These are phyloP conservation scores for Quercus lobata DNA, from an alignment of 331 rosid genomes.

Conservation along the genomic window DNA sequence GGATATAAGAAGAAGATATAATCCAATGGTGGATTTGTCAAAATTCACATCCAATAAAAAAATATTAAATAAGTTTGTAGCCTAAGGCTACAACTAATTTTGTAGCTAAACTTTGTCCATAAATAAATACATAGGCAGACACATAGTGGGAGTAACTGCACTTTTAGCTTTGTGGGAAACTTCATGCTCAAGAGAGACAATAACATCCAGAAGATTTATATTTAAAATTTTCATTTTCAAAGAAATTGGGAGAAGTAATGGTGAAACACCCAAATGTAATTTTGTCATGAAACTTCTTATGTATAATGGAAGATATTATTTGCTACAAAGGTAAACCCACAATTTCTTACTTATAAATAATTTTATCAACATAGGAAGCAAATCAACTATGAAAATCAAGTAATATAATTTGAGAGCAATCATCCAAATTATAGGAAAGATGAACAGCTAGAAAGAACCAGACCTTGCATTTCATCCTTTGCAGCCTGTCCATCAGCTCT, in stretches of 20 bases:
- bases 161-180: not conserved
- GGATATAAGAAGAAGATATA: too few relatives aligned
- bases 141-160: not conserved
- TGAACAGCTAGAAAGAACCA: constrained; percentile 14
- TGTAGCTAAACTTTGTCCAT: too few relatives aligned
- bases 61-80: too few relatives aligned
- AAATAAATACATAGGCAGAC: not conserved
- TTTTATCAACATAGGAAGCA: not conserved
- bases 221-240: not conserved
- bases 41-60: too few relatives aligned
- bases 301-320: not conserved
- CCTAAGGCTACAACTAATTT: too few relatives aligned
- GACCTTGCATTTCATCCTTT: constrained; percentile 99
- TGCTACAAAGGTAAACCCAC: not conserved
- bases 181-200: not conserved
- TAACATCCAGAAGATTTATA: not conserved
- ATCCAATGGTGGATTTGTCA: too few relatives aligned
- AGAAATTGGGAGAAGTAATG: not conserved
- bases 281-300: not conserved
- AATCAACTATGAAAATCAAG: not conserved
- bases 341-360: not conserved
- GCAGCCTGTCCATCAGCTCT: constrained; percentile 99
- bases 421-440: not conserved
- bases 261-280: not conserved
- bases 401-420: not conserved